Base-by-base conservation (phyloP, 805 yeast species). In the Suhomyces prunicola region DNA sequence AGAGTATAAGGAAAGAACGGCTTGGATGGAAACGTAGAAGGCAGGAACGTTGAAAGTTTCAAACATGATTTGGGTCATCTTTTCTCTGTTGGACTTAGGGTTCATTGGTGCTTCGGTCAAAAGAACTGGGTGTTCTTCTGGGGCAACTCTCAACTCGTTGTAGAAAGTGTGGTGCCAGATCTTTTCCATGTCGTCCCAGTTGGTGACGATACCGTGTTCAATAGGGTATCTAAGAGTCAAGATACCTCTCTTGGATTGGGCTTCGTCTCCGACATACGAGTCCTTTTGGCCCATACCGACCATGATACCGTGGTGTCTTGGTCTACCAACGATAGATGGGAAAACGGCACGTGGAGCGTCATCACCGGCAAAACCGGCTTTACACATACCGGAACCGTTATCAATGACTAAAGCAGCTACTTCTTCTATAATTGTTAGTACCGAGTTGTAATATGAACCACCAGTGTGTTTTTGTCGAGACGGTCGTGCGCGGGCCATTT, bases 331-430 rank as follows among this genome's bases (percentile, higher is more conserved):
- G 72, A 94, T 93, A 59, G 98, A 94, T 73, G 99, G 99, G 93
- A 94, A 94, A 67, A 94, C 99, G 71, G 99, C 98, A 79, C 97
- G 89, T 75, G 99, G 99, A 63, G 98, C 98, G 83, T 94, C 99
- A 75, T 94, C 98, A 84, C 99, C 99, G 86, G 99, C 98, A 77
- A 92, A 94, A 81, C 99, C 99, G 93, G 99, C 99, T 79, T 94
- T 94, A 87, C 99, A 94, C 98, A 94, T 94, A 86, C 99, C 99
- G 74, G 99, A 94, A 83, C 99, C 99, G 82, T 93, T 93, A 79
- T 93, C 99, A 81, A 93, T 93, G 82, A 93, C 98, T 77, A 83
- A 77, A 67, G 78, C 77, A 66, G 78, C 78, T 64, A 74, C 78
- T 74, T 74, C 79, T 74, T 75, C 80, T 68, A 60, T 51, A 56